Evolutionary conservation across 257 asterid species (phyloP), one percentile per base, ranked within the genome.

Genomic region (Gentiana macrophylla): DNA sequence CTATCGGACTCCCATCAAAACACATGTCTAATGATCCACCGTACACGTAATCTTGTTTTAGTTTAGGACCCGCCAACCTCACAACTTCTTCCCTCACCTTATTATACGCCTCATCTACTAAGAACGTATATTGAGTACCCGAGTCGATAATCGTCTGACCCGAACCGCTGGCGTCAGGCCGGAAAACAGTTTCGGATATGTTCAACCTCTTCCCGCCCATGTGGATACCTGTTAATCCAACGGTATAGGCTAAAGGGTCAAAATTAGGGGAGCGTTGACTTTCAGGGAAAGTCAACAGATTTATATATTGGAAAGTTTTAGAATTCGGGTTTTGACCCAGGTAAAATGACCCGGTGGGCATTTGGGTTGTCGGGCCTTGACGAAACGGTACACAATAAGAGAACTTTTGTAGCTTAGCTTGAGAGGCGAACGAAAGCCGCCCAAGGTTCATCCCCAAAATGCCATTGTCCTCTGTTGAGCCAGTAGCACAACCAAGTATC

Each of bases 91-190:
- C 82, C 56, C 84, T 66, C 7, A 86, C 76, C 71, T 58, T 77
- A 2, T 52, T 59, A 8, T 89, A 89, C 0, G 96, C 96, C 0
- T 71, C 74, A 1, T 77, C 94, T 46, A 82, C 96, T 8, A 89
- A 52, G 2, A 81, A 86, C 1, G 95, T 89, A 52, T 84, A 86
- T 3, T 86, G 86, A 0, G 97, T 89, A 59, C 94, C 97, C n/a
- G 97, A 89, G 8, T 89, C 97, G 3, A 89, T 69, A 63, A 89
- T 82, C 37, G 96, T 86, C 67, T 89, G 97, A 0, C 97, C 96
- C 2, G 94, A 80, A 2, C 97, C 97, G 2, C 81, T 74, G 1
- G 84, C 75, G 62, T 86, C 80, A 0, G 95, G 94, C 3, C 75
- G 71, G 64, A 89, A 89, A 4, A 55, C 94, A 1, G 82, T 35